Conservation (phyloP, 495 filamentous ascomycete species). For the Penicillium waksmanii region DNA sequence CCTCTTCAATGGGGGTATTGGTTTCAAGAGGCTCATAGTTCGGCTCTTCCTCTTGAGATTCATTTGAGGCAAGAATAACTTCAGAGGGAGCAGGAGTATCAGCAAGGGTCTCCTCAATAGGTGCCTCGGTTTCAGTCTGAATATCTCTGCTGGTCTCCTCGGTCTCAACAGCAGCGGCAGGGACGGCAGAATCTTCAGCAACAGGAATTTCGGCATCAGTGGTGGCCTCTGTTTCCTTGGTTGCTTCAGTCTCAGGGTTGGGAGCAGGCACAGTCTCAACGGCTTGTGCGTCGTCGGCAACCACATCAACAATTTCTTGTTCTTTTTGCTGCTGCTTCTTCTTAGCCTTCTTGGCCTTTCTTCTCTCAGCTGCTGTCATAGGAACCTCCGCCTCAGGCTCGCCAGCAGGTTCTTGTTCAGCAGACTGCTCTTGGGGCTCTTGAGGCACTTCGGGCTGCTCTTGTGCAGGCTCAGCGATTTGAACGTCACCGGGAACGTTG, state of each 20-base stretch:
- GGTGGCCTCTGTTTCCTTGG: constrained; percentile 12
- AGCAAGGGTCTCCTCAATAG: constrained; percentile 1
- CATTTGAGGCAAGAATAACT: background rate
- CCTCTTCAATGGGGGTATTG: background rate
- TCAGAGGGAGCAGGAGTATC: constrained; percentile 1
- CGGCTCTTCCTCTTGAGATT: background rate
- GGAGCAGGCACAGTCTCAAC: background rate
- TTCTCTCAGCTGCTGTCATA: constrained; percentile 16
- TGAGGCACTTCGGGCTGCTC: constrained; percentile 5
- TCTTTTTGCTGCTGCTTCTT: constrained; percentile 45
- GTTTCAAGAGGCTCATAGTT: background rate
- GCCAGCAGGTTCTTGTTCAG: background rate
- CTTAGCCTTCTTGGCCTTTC: constrained; percentile 23
- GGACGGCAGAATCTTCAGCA: background rate
- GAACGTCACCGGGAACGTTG: constrained; percentile 1
- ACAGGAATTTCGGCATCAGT: background rate
- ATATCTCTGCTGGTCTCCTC: background rate
- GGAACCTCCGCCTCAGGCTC: constrained; percentile 20
- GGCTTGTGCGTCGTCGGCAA: background rate
- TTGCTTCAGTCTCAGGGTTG: constrained; percentile 17
- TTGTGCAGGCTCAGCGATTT: constrained; percentile 5
- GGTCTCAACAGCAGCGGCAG: background rate
- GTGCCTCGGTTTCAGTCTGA: background rate
- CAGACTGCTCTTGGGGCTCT: background rate
- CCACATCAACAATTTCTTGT: background rate